phyloP scores from a whole-genome alignment of 805 yeast genomes.

The Ogataea wickerhamii region DNA sequence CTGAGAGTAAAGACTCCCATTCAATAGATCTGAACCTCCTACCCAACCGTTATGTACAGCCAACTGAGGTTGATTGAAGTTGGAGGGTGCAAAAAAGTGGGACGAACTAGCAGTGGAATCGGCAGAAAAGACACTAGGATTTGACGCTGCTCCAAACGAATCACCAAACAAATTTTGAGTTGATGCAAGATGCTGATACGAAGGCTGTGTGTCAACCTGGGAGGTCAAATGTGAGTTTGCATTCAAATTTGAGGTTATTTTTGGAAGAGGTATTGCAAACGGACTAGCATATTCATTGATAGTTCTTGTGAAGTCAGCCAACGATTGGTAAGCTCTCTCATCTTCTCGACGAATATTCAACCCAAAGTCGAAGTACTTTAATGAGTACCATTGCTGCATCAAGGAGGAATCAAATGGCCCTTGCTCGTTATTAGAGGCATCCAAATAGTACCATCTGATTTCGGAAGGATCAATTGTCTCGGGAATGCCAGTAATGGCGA shows the following conservation, averaged over 20 bases:
- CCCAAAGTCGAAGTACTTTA: conserved; percentile 53
- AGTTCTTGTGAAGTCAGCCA: conserved; percentile 49
- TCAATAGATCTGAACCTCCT: conserved; percentile 7
- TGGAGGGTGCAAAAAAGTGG: conserved; percentile 7
- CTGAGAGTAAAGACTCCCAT: conserved; percentile 11
- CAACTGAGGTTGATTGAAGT: conserved; percentile 7
- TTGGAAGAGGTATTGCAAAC: conserved; percentile 55
- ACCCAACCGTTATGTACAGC: conserved; percentile 8
- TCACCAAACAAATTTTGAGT: conserved; percentile 16
- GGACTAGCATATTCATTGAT: conserved; percentile 55
- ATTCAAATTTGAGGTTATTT: conserved; percentile 8
- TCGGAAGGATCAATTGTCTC: conserved; percentile 25
- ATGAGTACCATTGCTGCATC: conserved; percentile 77
- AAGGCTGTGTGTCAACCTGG: conserved; percentile 8
- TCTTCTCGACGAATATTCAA: conserved; percentile 58
- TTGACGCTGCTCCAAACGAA: conserved; percentile 1
- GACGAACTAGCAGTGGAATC: conserved; percentile 5
- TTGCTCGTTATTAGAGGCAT: conserved; percentile 64
- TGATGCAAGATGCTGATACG: conserved; percentile 16
- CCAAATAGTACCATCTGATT: conserved; percentile 70
- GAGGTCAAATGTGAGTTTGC: conserved; percentile 10
- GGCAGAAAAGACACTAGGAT: conserved; percentile 1
- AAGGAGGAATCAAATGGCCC: conserved; percentile 74
- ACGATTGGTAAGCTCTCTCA: conserved; percentile 45
- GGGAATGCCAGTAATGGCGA: conserved; percentile 8